Base-by-base conservation (phyloP, 2,329 filamentous ascomycete species). In the Alternaria dauci region DNA sequence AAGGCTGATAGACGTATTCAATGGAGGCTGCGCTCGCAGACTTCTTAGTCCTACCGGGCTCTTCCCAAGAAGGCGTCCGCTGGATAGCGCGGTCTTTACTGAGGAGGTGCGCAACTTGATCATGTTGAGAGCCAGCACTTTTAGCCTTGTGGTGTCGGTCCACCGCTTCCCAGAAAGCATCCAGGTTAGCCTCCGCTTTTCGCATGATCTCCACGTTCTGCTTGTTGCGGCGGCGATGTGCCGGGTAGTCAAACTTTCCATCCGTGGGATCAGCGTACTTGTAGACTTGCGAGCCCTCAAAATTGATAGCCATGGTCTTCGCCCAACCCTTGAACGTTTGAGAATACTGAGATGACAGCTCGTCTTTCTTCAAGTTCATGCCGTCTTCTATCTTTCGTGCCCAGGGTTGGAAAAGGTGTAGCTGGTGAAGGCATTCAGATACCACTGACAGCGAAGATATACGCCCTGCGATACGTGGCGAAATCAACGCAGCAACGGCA, bases 21-120 rank as follows among this genome's bases (percentile, higher is more conserved):
- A 20, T 8, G 4, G 36, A 20, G n/a, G 32, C 32, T 34, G 11
- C 32, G 32, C 12, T 34, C 32, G 32, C 32, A 2, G 23, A 7
- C 8, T 54, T 16, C 16, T 60, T 43, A 23, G 52, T 28, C 41
- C 56, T 66, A 16, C 55, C 56, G 36, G 54, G 77, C 53, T 84
- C 81, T 28, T 79, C 65, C 83, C 84, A 87, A 12, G 80, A 76
- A 1, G 80, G 75, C 0, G 84, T 87, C n/a, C 85, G 78, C 30
- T 81, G 80, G 7, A 87, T 66, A 1, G 62, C 66, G 4, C 81
- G 79, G 53, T 62, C 62, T 44, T 56, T 67, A 25, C 2, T 75
- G 18, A 39, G 76, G 68, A n/a, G 73, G 73, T 60, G 44, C 23
- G 36, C 42, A 14, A 69, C 25, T 28, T 59, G 9, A 26, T 58